Evolutionary conservation across 805 yeast species (phyloP).

Genomic region (Spencermartinsiella europaea): DNA sequence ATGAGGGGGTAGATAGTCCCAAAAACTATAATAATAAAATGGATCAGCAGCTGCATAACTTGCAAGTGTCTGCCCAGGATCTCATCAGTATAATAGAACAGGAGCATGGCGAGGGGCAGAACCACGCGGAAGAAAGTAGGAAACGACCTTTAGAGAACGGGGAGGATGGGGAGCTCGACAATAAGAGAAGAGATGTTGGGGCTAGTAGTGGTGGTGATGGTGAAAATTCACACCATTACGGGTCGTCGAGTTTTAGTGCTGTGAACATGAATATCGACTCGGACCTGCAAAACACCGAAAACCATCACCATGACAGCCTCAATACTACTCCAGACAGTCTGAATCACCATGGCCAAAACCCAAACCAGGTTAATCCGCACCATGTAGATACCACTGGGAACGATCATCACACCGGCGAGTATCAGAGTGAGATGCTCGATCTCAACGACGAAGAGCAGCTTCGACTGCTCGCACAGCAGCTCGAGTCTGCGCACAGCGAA

Average conservation of each 20-base stretch:
- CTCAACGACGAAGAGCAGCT: constrained; percentile 27
- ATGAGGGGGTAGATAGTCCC: neutral
- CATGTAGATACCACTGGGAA: neutral
- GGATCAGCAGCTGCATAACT: constrained; percentile 6
- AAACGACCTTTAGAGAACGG: constrained; percentile 1
- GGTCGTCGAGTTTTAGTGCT: neutral
- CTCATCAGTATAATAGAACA: constrained; percentile 13
- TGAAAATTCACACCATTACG: neutral
- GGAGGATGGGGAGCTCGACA: neutral
- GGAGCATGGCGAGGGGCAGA: constrained; percentile 5
- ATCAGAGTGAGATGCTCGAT: constrained; percentile 9
- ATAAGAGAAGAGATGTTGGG: neutral
- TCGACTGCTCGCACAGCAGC: constrained; percentile 26
- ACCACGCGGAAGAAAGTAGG: neutral
- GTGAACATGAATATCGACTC: neutral
- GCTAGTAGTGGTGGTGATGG: constrained; percentile 1
- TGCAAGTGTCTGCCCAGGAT: constrained; percentile 12
- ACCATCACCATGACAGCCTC: neutral
- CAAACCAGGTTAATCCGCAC: neutral
- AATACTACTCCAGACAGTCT: no score
- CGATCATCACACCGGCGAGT: constrained; percentile 2
- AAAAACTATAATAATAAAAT: neutral
- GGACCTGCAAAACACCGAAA: neutral
- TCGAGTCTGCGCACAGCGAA: constrained; percentile 16
- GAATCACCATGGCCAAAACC: neutral